phyloP scores from a whole-genome alignment of 2,329 filamentous ascomycete genomes.

The Cercospora zeae-maydis region DNA sequence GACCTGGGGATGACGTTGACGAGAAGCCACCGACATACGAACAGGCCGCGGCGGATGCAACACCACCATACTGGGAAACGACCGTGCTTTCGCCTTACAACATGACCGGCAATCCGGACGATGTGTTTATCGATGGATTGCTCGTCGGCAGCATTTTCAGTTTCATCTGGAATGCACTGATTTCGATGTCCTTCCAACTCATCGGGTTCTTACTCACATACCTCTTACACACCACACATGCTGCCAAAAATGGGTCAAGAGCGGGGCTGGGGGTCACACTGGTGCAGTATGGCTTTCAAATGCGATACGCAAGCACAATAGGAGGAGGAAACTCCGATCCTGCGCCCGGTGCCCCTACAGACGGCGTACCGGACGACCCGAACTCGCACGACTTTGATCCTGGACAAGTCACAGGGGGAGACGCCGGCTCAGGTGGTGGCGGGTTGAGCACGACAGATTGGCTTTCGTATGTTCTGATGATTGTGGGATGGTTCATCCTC shows the following conservation, averaged over 20 bases:
- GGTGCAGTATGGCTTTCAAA: slow-evolving; percentile 94
- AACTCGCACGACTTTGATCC: slow-evolving; percentile 88
- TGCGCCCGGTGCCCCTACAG: slow-evolving; percentile 21
- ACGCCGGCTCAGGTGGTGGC: slow-evolving; percentile 35
- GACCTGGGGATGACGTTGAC: slow-evolving; percentile 74
- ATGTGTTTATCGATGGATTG: slow-evolving; percentile 95
- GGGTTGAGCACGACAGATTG: slow-evolving; percentile 75
- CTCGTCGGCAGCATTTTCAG: slow-evolving; percentile 84
- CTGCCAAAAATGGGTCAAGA: slow-evolving; percentile 93
- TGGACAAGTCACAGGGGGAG: slow-evolving; percentile 54
- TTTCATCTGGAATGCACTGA: slow-evolving; percentile 91
- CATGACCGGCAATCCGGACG: slow-evolving; percentile 79
- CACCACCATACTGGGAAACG: slow-evolving; percentile 98
- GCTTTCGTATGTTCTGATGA: slow-evolving; percentile 90
- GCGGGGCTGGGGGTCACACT: slow-evolving; percentile 92
- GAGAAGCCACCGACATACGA: slow-evolving; percentile 98
- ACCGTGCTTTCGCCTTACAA: slow-evolving; percentile 92
- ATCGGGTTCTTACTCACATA: slow-evolving; percentile 98
- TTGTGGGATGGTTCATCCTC: slow-evolving; percentile 95
- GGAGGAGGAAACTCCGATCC: slow-evolving; percentile 20
- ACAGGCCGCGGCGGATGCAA: slow-evolving; percentile 93
- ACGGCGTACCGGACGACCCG: slow-evolving; percentile 70
- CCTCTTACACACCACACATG: slow-evolving; percentile 94
- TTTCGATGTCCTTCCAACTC: slow-evolving; percentile 94
- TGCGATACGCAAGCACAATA: slow-evolving; percentile 60